phyloP scores from a whole-genome alignment of 345 rosid genomes.

The Pistacia vera region DNA sequence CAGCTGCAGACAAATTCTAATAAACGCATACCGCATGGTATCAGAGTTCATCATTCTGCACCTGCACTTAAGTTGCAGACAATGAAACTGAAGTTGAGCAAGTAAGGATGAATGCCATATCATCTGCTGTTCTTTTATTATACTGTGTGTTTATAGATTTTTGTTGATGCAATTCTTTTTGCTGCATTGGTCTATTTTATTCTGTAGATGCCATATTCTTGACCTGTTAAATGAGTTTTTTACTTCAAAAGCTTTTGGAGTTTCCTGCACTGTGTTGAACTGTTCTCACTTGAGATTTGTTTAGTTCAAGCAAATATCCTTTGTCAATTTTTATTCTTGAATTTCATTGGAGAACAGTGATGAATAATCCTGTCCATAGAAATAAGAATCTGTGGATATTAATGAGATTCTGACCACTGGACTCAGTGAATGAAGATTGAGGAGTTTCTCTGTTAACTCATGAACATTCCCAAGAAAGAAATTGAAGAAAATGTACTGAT shows the following conservation, averaged over 20 bases:
- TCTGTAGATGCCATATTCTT: neutral
- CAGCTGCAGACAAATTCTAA: slow-evolving; percentile 77
- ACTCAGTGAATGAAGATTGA: neutral
- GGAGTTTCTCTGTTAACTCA: neutral
- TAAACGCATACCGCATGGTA: slow-evolving; percentile 70
- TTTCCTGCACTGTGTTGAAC: neutral
- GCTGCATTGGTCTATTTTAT: neutral
- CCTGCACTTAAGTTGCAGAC: slow-evolving; percentile 96
- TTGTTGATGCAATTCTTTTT: neutral
- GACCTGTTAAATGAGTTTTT: too few relatives aligned
- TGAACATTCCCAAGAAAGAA: neutral
- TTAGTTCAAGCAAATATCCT: too few relatives aligned
- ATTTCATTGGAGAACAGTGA: neutral
- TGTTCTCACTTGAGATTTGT: neutral
- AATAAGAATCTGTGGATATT: neutral
- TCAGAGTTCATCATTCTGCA: slow-evolving; percentile 88
- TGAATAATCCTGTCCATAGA: neutral
- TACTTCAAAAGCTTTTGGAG: neutral
- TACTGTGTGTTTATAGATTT: slow-evolving; percentile 8
- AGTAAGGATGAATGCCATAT: slow-evolving; percentile 53
- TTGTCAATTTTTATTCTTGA: neutral
- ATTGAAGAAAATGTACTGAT: neutral
- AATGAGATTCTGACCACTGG: neutral
- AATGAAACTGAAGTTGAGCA: slow-evolving; percentile 91
- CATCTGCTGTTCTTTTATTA: slow-evolving; percentile 2